phyloP scores from a whole-genome alignment of 1,284 basidiomycete genomes.

The Mycosarcoma maydis region DNA sequence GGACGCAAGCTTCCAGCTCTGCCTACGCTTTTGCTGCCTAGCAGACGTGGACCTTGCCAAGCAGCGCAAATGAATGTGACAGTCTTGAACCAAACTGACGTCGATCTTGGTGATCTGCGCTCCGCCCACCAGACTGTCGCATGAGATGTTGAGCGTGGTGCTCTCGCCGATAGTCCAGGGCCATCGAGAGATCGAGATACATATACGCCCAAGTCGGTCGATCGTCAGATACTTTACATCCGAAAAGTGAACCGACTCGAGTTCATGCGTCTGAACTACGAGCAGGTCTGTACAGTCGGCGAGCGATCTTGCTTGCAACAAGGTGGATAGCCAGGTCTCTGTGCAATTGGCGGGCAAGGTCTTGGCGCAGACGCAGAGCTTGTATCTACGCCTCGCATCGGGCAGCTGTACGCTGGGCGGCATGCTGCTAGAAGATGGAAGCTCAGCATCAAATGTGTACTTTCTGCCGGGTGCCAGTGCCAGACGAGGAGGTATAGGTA shows the following conservation, averaged over 20 bases:
- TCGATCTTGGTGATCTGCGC: not conserved
- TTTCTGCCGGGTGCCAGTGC: not conserved
- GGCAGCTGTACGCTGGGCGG: constrained; percentile 17
- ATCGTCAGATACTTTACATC: constrained; percentile 7
- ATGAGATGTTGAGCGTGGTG: not conserved
- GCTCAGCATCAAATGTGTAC: constrained; percentile 7
- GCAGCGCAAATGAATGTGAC: constrained; percentile 1
- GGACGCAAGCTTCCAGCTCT: not conserved
- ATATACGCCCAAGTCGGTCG: constrained; percentile 1
- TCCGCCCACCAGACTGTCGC: not conserved
- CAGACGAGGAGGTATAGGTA: not conserved
- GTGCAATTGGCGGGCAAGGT: not conserved
- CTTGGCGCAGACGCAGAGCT: constrained; percentile 5
- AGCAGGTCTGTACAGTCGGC: not conserved
- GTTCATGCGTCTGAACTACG: not conserved
- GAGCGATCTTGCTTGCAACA: not conserved
- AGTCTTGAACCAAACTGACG: constrained; percentile 5
- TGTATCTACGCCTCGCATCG: constrained; percentile 14
- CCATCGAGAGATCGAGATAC: constrained; percentile 5
- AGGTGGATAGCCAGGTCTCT: not conserved
- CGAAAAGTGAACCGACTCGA: not conserved
- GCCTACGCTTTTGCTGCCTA: constrained; percentile 1
- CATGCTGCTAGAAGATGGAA: not conserved
- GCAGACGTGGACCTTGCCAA: too few species aligned
- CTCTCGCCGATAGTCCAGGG: constrained; percentile 7